Base-by-base conservation (phyloP, 129 eudicot genomes). In the Smallanthus sonchifolius region DNA sequence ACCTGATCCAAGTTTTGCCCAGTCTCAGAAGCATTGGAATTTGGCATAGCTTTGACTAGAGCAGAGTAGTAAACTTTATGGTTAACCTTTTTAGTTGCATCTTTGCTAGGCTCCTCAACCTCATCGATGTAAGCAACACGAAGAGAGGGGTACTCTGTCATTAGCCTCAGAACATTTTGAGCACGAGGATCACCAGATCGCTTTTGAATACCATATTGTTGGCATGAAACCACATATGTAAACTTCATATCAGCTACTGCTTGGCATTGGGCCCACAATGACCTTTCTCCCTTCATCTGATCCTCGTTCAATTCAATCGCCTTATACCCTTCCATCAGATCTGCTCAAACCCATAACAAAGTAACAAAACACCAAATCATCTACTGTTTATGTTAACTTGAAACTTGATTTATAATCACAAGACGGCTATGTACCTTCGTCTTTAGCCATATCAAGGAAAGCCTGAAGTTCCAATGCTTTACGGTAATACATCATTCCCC, bases 201-300 rank as follows among this genome's bases (percentile, higher is more conserved):
- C 47, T 92, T 92, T 61, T 86, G 89, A 64, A 85, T 84, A 7
- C 96, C 96, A 79, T 88, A 91, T 78, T 83, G 83, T 77, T 89
- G 97, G 82, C 97, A 92, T 35, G 97, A 88, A 43, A 92, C 97
- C 65, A 92, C 97, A 79, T 88, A 86, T 24, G 97, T 83, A 60
- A 91, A 91, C 81, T 91, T 91, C 97, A 88, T 91, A 83, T 92
- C 97, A 63, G 96, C 95, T n/a, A 92, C 92, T n/a, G 98, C 98
- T 83, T 89, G 98, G 65, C 95, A 92, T 40, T 87, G 88, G 37
- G 96, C 79, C 91, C 87, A 86, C 38, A 88, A 38, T 14, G 97
- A 91, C 72, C 96, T 82, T 82, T 92, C 98, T 38, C 94, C 96
- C 73, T 87, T 86, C 84, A 78, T 86, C 72, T 89, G 92, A 68